Conservation (phyloP, 1,284 basidiomycete species). For the Trametes polyzona region DNA sequence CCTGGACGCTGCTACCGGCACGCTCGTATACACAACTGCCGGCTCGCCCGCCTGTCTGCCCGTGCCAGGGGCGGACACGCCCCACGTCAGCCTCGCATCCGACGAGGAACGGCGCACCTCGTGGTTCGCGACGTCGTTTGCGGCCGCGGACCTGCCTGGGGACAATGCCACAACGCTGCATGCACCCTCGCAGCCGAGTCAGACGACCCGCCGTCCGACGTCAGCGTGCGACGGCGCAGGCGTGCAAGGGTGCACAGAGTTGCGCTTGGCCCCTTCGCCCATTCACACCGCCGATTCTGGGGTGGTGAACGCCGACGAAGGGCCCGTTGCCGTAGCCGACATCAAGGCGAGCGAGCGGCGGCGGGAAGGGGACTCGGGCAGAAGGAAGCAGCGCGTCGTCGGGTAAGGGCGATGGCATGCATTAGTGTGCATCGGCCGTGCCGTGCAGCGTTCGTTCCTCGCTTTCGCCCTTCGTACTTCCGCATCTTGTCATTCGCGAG, state of each 20-base stretch:
- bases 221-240: too few relatives aligned
- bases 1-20: background rate
- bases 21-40: background rate
- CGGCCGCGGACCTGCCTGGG: background rate
- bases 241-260: too few relatives aligned
- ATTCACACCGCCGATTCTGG: constrained; percentile 11
- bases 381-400: constrained; percentile 6
- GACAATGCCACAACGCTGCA: too few relatives aligned
- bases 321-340: constrained; percentile 1
- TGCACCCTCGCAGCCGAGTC: too few relatives aligned
- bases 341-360: constrained; percentile 8
- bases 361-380: too few relatives aligned
- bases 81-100: background rate
- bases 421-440: too few relatives aligned
- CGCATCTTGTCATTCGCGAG: background rate
- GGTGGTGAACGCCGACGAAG: background rate
- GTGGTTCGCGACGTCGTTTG: background rate
- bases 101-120: background rate
- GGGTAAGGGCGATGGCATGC: too few relatives aligned
- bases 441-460: too few relatives aligned
- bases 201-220: background rate
- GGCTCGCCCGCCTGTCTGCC: background rate
- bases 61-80: too few relatives aligned
- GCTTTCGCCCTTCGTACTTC: too few relatives aligned
- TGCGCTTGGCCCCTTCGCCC: background rate